Conservation (phyloP, 2,329 filamentous ascomycete species). For the Aquanectria penicillioides region DNA sequence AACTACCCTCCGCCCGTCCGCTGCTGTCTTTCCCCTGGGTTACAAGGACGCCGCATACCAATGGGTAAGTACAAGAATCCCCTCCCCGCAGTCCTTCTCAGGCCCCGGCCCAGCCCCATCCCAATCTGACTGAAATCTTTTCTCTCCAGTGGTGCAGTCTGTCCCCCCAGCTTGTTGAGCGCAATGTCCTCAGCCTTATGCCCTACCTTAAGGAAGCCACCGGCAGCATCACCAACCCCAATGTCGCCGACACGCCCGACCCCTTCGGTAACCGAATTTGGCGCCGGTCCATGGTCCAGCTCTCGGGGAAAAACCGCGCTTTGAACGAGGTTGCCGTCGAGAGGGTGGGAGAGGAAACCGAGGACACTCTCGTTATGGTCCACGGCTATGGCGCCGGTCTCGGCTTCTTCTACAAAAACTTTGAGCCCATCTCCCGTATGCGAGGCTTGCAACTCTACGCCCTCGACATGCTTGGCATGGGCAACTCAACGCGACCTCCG, state of each 20-base stretch:
- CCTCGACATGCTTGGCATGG: slow-evolving; percentile 95
- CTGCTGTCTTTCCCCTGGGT: slow-evolving; percentile 79
- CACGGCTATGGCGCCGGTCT: slow-evolving; percentile 97
- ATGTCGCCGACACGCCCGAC: slow-evolving; percentile 65
- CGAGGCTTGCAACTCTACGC: slow-evolving; percentile 91
- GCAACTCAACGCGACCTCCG: slow-evolving; percentile 82
- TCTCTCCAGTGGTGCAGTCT: slow-evolving; percentile 80
- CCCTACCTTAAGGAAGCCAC: slow-evolving; percentile 83
- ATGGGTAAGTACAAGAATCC: slow-evolving; percentile 72
- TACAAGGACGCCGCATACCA: slow-evolving; percentile 93
- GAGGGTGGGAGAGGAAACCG: slow-evolving; percentile 78
- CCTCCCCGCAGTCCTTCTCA: background rate
- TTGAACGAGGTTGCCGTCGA: slow-evolving; percentile 95
- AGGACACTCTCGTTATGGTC: slow-evolving; percentile 92
- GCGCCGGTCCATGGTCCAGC: slow-evolving; percentile 83
- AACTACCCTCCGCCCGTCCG: slow-evolving; percentile 41
- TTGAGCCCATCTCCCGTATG: slow-evolving; percentile 83
- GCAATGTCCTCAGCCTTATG: slow-evolving; percentile 85
- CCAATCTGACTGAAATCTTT: slow-evolving; percentile 20
- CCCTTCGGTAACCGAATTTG: slow-evolving; percentile 87
- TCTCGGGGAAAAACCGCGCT: slow-evolving; percentile 86
- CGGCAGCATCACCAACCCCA: slow-evolving; percentile 66
- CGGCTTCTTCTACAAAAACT: slow-evolving; percentile 99
- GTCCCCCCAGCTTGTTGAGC: slow-evolving; percentile 86
- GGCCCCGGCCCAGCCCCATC: background rate